Evolutionary conservation across 1,284 basidiomycete genomes (phyloP).

Genomic region (Cryptococcus neoformans): DNA sequence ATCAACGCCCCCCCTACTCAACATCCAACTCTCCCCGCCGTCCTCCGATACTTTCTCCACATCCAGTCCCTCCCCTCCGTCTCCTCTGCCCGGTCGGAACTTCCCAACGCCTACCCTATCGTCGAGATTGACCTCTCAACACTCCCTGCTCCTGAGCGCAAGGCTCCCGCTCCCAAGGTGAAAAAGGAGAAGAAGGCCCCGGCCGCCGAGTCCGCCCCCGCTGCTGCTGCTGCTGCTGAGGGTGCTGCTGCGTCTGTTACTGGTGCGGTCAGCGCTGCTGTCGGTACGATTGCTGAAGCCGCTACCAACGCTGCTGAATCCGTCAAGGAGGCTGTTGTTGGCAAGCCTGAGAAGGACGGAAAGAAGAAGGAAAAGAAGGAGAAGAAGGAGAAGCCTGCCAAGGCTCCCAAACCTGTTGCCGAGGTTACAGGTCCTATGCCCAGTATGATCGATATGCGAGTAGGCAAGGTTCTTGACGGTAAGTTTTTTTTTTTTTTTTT

Average conservation of each 20-base stretch:
- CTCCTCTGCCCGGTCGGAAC: constrained; percentile 39
- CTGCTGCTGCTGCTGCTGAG: constrained; percentile 14
- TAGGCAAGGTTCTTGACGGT: constrained; percentile 88
- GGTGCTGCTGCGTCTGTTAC: constrained; percentile 18
- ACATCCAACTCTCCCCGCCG: constrained; percentile 70
- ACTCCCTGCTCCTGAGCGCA: constrained; percentile 70
- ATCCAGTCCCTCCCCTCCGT: constrained; percentile 68
- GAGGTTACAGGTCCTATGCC: constrained; percentile 72
- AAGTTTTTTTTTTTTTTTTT: constrained; percentile 33
- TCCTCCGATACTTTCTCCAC: constrained; percentile 92
- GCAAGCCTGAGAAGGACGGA: constrained; percentile 12
- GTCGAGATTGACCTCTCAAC: constrained; percentile 70
- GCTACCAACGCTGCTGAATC: constrained; percentile 18
- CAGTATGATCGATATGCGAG: constrained; percentile 90
- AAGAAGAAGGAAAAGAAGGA: constrained; percentile 30
- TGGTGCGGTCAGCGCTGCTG: constrained; percentile 15
- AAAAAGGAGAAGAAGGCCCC: constrained; percentile 56
- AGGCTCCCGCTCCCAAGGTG: constrained; percentile 72
- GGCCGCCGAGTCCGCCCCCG: constrained; percentile 30
- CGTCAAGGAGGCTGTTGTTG: constrained; percentile 30
- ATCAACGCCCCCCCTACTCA: constrained; percentile 52
- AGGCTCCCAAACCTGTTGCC: constrained; percentile 35
- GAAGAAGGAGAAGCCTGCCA: constrained; percentile 41
- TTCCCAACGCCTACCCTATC: constrained; percentile 54
- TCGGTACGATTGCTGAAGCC: constrained; percentile 24